A percentile compares a stretch with the other conserved stretches of the same genome.
phyloP scores from a whole-genome alignment of 2,329 filamentous ascomycete genomes.

The Parasarocladium wereldwijsianum region DNA sequence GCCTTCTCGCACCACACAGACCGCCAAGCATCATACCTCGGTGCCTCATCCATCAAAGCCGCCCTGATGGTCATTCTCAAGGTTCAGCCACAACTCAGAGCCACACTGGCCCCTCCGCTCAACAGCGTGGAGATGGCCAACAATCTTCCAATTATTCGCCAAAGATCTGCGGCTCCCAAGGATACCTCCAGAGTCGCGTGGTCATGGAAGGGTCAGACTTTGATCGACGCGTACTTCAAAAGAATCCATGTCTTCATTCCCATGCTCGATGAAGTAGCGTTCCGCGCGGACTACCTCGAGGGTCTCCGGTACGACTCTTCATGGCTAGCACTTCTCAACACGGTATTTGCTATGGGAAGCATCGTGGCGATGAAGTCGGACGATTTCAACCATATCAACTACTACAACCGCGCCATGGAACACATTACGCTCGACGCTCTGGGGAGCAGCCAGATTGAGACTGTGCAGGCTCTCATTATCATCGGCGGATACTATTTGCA shows the following conservation, averaged over 20 bases:
- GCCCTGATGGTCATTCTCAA: conserved; percentile 57
- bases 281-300: conserved; percentile 46
- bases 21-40: conserved; percentile 50
- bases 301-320: conserved; percentile 45
- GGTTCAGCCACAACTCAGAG: conserved; percentile 32
- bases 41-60: conserved; percentile 61
- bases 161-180: conserved; percentile 26
- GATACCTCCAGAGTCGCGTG: conserved; percentile 37
- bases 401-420: conserved; percentile 53
- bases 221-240: conserved; percentile 65
- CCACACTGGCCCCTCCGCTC: conserved; percentile 29
- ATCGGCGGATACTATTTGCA: conserved; percentile 63
- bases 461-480: conserved; percentile 21
- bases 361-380: conserved; percentile 51
- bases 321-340: conserved; percentile 61
- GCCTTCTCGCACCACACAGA: conserved; percentile 47
- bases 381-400: conserved; percentile 53
- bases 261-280: conserved; percentile 57
- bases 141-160: conserved; percentile 27
- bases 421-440: conserved; percentile 48
- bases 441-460: conserved; percentile 8
- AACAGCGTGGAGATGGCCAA: conserved; percentile 30
- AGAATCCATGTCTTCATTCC: conserved; percentile 58
- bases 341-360: conserved; percentile 62
- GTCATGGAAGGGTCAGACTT: conserved; percentile 50